Evolutionary conservation across 2,329 filamentous ascomycete species (phyloP), one percentile per base, ranked within the genome.

Genomic region (Nakataea oryzae): DNA sequence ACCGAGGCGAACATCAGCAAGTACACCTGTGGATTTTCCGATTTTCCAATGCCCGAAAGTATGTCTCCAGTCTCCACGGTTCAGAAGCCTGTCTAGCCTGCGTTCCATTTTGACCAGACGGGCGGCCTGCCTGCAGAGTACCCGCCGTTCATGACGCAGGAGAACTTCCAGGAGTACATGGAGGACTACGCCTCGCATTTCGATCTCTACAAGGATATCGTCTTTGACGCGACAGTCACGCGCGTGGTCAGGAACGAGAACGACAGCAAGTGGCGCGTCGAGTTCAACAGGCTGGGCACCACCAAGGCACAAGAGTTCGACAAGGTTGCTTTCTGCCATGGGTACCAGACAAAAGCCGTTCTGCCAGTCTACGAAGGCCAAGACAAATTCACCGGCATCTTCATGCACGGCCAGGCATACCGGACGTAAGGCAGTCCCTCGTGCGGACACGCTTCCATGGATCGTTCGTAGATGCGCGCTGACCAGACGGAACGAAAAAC

Each of bases 31-130:
- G 72, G 72, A 11, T 74, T 74, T 64, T 71, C 74, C 3, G 76
- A 79, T 64, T 78, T 72, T 59, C 75, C 76, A 1, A 75, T 78
- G 64, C 71, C 75, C 11, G 75, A 76, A 9, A 69, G 73, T 72
- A 65, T 67, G 70, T 70, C 61, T 58, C 2, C 24, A 1, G 26
- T 30, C 6, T 13, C n/a, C n/a, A n/a, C n/a, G n/a, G n/a, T n/a
- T n/a, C n/a, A n/a, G n/a, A n/a, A n/a, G 32, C 32, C 9, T 26
- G n/a, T 32, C 41, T 3, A 11, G 17, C n/a, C 21, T 21, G 3
- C 12, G 8, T 28, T 27, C 21, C 21, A 11, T 17, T 2, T 17
- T 54, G 7, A 59, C 34, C 5, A 59, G 12, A 21, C 21, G 7
- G 17, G n/a, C n/a, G n/a, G n/a, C n/a, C n/a, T n/a, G n/a, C n/a